Base-by-base conservation (phyloP, 768 basidiomycete genomes). In the Phanerochaete carnosa region DNA sequence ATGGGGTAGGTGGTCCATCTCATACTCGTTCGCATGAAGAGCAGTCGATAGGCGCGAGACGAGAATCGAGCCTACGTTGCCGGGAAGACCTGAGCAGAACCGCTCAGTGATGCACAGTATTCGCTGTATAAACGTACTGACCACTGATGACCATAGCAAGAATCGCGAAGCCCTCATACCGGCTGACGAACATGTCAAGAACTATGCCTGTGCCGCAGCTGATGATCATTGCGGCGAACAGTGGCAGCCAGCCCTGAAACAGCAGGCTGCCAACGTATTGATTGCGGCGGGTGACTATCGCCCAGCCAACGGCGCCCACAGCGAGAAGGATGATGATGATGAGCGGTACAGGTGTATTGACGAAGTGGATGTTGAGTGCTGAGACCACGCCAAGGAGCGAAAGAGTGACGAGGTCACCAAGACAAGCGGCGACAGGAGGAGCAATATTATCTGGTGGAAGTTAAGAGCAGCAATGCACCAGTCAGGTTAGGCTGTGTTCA, bases 331-430 rank as follows among this genome's bases (percentile, higher is more conserved):
- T 77, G 52, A 83, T 66, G 30, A 90, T 68, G 45, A 80, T 58
- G 61, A 87, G 76, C 11, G 92, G 90, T 16, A 89, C 66, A 9
- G 84, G 79, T 0, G 90, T 89, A 69, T 85, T 77, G 39, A 92
- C 76, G 63, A 83, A 79, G 47, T 77, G 75, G 47, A 94, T 84
- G 60, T 96, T 81, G n/a, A 84, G 61, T 2, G 89, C 82, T 6
- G 92, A 88, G n/a, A 88, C 78, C 19, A 76, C 59, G n/a, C 89
- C 92, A 28, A 98, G 77, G 57, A 98, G 85, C 60, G 86, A 80
- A 51, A 99, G 84, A 0, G 96, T 96, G 53, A 98, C 80, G 33
- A 99, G 80, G 68, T 98, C 97, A 4, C 97, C 96, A 1, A 98
- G 80, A 66, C 92, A 94, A 2, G 94, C 85, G 0, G 97, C 97